phyloP scores from a whole-genome alignment of 257 asterid species.

The Nicotiana undulata region DNA sequence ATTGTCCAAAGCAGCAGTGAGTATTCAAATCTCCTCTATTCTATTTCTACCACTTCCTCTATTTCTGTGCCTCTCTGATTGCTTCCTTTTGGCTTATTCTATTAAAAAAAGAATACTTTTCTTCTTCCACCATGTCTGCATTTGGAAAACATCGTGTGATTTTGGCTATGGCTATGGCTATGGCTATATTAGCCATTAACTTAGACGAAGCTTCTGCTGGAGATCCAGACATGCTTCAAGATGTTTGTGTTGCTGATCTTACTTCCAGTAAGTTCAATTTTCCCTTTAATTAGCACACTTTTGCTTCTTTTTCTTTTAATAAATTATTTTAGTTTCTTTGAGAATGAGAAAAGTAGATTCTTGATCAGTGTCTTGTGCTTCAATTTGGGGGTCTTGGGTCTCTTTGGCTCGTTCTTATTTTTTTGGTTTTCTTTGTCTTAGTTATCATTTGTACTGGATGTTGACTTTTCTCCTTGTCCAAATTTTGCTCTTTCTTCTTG shows the following conservation, averaged over 20 bases:
- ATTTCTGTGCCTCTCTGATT: neutral
- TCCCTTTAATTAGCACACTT: too few species aligned
- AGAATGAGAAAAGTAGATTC: neutral
- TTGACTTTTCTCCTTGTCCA: neutral
- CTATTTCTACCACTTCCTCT: neutral
- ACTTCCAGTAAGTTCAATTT: conserved; percentile 25
- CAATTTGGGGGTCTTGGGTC: neutral
- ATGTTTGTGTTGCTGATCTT: conserved; percentile 62
- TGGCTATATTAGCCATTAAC: conserved; percentile 6
- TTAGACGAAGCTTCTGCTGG: conserved; percentile 17
- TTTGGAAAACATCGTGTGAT: neutral
- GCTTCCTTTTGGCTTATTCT: neutral
- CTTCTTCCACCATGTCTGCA: conserved; percentile 8
- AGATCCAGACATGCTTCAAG: conserved; percentile 62
- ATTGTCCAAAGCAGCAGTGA: neutral
- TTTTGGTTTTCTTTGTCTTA: neutral
- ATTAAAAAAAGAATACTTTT: neutral
- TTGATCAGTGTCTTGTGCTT: neutral
- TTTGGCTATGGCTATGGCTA: conserved; percentile 6
- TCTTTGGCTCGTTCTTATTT: neutral
- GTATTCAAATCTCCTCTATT: neutral
- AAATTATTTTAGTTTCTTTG: neutral
- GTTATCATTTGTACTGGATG: neutral
- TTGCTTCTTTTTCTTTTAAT: neutral
- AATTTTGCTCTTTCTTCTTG: neutral